Conservation (phyloP, 2,329 filamentous ascomycete species). For the Neobulgaria alba region DNA sequence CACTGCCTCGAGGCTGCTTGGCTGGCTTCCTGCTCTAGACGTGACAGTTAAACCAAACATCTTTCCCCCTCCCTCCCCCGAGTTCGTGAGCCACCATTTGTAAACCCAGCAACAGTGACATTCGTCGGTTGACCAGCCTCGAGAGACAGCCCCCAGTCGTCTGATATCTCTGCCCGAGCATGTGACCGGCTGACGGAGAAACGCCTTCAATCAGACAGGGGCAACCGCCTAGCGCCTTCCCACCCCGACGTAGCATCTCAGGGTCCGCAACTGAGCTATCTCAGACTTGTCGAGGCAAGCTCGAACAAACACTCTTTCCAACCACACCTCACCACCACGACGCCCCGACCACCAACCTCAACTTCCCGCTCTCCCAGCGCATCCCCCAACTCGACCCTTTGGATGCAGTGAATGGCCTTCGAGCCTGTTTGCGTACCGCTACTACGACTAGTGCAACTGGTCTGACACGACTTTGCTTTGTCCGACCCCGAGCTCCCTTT, state of each 20-base stretch:
- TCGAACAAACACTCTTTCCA: neutral
- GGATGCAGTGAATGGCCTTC: slow-evolving; percentile 5
- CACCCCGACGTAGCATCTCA: neutral
- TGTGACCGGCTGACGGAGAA: too few relatives aligned
- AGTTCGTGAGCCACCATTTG: too few relatives aligned
- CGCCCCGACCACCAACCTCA: neutral
- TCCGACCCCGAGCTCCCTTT: slow-evolving; percentile 16
- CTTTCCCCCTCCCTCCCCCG: too few relatives aligned
- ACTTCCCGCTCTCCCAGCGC: neutral
- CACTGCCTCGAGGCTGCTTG: too few relatives aligned
- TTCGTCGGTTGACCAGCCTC: too few relatives aligned
- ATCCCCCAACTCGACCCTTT: neutral
- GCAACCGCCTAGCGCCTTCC: neutral
- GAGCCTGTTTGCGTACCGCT: slow-evolving; percentile 9
- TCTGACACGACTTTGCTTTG: slow-evolving; percentile 17
- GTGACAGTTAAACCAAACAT: too few relatives aligned
- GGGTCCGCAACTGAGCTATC: neutral
- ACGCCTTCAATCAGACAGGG: neutral
- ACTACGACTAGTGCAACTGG: slow-evolving; percentile 5
- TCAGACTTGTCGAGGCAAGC: neutral
- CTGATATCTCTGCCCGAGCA: neutral
- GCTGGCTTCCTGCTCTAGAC: too few relatives aligned
- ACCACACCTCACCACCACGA: too few relatives aligned
- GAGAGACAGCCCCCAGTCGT: too few relatives aligned
- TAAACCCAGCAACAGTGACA: too few relatives aligned